Evolutionary conservation across 306 rosid species (phyloP), one percentile per base, ranked within the genome.

Genomic region (Crotalaria pallida): DNA sequence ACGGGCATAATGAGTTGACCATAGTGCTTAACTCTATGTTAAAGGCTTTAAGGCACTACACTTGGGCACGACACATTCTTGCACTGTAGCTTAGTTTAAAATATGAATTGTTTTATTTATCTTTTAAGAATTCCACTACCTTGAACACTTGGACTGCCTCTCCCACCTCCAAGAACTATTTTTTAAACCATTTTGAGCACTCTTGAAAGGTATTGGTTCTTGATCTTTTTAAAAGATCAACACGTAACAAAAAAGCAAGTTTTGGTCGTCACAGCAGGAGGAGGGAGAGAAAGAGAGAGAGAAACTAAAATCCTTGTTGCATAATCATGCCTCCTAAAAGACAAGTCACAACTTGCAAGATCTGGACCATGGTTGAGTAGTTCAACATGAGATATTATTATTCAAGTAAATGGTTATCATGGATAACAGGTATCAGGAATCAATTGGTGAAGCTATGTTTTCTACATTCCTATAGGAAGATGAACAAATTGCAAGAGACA

Each of bases 161-260:
- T 65, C 62, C 13, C 45, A 38, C 45, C 40, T 66, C 43, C 60
- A 60, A 31, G 24, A 17, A 36, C 66, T 52, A 16, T 7, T 49
- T 44, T 57, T 40, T 22, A 31, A 61, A 57, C 44, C 21, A 57
- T 41, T n/a, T n/a, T n/a, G n/a, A 66, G 66, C 73, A 49, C 58
- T 65, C 29, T 51, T 57, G 61, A 77, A 80, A 84, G 73, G 59
- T 60, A 17, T 57, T 80, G 88, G 86, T 62, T 79, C 84, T 31
- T 21, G 36, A 73, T 49, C 51, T 66, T 79, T 29, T 38, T 52
- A 73, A n/a, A n/a, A n/a, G 65, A 82, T 62, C 67, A 72, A 58
- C 71, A 62, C 70, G 80, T 65, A 65, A 69, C 66, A 41, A 69
- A 68, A 56, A 71, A 71, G 71, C 47, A 62, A 59, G 58, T 51